Evolutionary conservation across 179 eudicot species (phyloP).

Genomic region (Patellifolia procumbens): DNA sequence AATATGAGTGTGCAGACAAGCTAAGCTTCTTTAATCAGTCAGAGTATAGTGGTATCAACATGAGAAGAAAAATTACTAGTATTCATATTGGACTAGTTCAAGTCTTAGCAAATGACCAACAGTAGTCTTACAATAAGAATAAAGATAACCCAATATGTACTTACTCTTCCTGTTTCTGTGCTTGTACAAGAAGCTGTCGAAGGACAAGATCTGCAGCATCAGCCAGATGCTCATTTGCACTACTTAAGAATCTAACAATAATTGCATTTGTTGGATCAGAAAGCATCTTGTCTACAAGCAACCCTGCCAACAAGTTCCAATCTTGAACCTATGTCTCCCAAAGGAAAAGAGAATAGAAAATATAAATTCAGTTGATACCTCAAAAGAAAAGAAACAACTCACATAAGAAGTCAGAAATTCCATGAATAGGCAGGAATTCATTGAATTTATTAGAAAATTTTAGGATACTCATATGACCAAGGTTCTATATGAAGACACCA

Average conservation of each 20-base stretch:
- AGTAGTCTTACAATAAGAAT: neutral
- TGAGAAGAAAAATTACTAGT: neutral
- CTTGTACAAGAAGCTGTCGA: conserved; percentile 43
- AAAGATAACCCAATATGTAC: conserved; percentile 24
- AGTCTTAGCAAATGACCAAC: neutral
- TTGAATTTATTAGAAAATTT: neutral
- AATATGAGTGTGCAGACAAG: neutral
- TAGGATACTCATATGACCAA: neutral
- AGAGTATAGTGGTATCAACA: neutral
- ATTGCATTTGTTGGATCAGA: conserved; percentile 75
- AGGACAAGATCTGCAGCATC: conserved; percentile 59
- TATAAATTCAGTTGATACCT: neutral
- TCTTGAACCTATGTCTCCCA: conserved; percentile 52
- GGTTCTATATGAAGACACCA: neutral
- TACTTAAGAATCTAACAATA: conserved; percentile 61
- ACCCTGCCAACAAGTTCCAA: conserved; percentile 60
- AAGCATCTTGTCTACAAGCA: conserved; percentile 72
- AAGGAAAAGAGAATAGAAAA: neutral
- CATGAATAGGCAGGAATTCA: neutral
- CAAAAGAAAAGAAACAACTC: too few relatives aligned
- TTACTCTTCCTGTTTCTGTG: conserved; percentile 51
- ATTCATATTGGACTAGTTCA: neutral
- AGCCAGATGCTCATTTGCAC: conserved; percentile 63
- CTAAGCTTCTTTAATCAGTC: neutral
- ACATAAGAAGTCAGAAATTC: neutral